These are phyloP conservation scores for Ocimum tenuiflorum DNA, from an alignment of 257 asterid species.

Conservation along the genomic window DNA sequence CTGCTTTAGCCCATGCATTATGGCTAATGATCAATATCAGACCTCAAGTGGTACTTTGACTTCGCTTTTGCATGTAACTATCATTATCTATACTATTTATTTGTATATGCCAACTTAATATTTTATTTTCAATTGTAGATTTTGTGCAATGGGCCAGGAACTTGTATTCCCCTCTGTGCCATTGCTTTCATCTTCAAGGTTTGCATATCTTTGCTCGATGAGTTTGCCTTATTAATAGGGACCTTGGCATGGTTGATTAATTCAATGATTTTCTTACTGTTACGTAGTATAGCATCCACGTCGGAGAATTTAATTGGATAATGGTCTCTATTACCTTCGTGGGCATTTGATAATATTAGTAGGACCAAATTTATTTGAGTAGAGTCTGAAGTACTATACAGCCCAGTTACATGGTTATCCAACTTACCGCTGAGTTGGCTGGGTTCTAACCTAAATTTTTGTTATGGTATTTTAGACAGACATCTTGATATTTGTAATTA, in stretches of 20 bases:
- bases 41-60: conserved; percentile 74
- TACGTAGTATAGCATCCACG: too few species aligned
- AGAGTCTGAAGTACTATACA: too few species aligned
- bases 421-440: too few species aligned
- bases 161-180: conserved; percentile 72
- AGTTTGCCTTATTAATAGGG: conserved; percentile 1
- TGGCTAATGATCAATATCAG: conserved; percentile 88
- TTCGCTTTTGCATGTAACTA: conserved; percentile 1
- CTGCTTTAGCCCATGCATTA: conserved; percentile 72
- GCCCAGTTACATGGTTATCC: too few species aligned
- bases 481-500: too few species aligned
- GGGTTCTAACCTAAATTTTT: too few species aligned
- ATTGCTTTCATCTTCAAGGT: conserved; percentile 80
- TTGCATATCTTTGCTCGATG: conserved; percentile 9
- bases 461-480: too few species aligned
- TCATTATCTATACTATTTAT: background rate
- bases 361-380: too few species aligned
- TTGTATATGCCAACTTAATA: background rate
- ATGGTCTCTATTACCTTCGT: too few species aligned
- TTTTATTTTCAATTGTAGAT: conserved; percentile 42
- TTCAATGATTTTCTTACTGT: background rate
- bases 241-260: conserved; percentile 4
- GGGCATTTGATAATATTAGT: background rate
- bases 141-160: conserved; percentile 94
- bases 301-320: too few species aligned